Conservation (phyloP, 805 yeast species). For the Hagleromyces aurorensis region DNA sequence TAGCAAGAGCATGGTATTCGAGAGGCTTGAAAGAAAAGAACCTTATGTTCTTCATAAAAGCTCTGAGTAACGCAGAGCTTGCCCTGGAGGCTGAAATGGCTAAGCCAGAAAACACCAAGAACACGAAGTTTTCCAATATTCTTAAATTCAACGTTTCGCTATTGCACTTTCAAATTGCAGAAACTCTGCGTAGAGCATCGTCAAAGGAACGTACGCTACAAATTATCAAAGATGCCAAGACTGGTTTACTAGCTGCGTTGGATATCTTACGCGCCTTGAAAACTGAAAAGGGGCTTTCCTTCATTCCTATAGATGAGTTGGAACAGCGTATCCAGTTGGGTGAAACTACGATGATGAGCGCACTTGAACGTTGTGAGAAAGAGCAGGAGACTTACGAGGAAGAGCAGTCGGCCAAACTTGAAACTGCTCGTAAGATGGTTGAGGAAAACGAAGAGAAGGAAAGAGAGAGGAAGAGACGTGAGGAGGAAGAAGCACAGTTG, state of each 20-base stretch:
- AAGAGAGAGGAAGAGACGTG: constrained; percentile 40
- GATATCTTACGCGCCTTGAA: constrained; percentile 49
- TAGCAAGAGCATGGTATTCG: constrained; percentile 84
- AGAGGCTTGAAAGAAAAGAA: constrained; percentile 67
- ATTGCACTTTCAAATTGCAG: constrained; percentile 81
- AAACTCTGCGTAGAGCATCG: constrained; percentile 57
- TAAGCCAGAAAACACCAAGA: constrained; percentile 23
- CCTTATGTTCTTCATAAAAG: constrained; percentile 47
- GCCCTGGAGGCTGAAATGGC: constrained; percentile 37
- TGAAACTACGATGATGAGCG: constrained; percentile 59
- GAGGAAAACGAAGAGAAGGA: constrained; percentile 49
- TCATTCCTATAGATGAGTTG: constrained; percentile 72
- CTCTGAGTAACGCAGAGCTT: constrained; percentile 54
- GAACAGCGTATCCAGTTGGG: constrained; percentile 86
- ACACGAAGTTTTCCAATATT: constrained; percentile 35
- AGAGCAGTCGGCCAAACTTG: constrained; percentile 51
- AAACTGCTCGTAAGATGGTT: constrained; percentile 60
- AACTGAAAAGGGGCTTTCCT: constrained; percentile 45
- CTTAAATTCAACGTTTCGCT: constrained; percentile 75
- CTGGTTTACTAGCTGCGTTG: constrained; percentile 57
- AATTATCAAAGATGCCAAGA: constrained; percentile 50
- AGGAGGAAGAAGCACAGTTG: constrained; percentile 41
- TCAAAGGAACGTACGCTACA: constrained; percentile 51
- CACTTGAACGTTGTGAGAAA: constrained; percentile 58
- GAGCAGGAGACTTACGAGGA: constrained; percentile 66